Base-by-base conservation (phyloP, 805 yeast genomes). In the Komagataella pseudopastoris region DNA sequence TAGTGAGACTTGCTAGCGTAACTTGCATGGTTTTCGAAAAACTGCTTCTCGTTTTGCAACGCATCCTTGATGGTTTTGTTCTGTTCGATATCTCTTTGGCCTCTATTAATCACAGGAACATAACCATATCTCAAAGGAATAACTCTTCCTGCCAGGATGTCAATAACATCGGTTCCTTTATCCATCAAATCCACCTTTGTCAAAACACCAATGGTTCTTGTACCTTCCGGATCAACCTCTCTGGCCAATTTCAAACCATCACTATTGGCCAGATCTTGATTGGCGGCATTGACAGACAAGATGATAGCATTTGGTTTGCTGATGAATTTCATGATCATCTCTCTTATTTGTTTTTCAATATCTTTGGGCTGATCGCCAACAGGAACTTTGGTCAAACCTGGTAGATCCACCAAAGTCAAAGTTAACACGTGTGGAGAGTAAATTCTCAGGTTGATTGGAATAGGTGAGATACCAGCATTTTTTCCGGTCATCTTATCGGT, bases 361-460 rank as follows among this genome's bases (percentile, higher is more conserved):
- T 93, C 99, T 60, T 86, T 85, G 51, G 99, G 99, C 70, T 93
- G 99, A 70, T 93, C 99, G 49, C 99, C 99, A 52, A 93, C 96
- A 3, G 99, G 99, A 44, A 93, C 99, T 66, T 93, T 93, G 45
- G 99, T 93, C 62, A 93, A 78, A 54, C 99, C 99, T 7, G 99
- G 99, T 61, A 93, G 77, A 70, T 93, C 99, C 45, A 93, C 97
- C 60, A 93, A 76, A 6, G 99, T 93, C 64, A 91, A 78, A 17
- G 96, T 90, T 57, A 91, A 74, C 48, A 91, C 98, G 59, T 88
- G 89, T 20, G 99, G 98, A 23, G 96, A 88, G 68, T 78, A 90
- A 54, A 93, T 85, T 65, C 96, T 83, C 64, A 93, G 75, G 68
- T 93, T 91, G 65, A 93, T 93, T 47, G 99, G 99, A 16, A 81